A percentile compares a stretch with the other conserved stretches of the same genome.
These are phyloP conservation scores for Mortierella sp. DNA, from an alignment of 371 early-diverging fungal species.

Conservation along the genomic window DNA sequence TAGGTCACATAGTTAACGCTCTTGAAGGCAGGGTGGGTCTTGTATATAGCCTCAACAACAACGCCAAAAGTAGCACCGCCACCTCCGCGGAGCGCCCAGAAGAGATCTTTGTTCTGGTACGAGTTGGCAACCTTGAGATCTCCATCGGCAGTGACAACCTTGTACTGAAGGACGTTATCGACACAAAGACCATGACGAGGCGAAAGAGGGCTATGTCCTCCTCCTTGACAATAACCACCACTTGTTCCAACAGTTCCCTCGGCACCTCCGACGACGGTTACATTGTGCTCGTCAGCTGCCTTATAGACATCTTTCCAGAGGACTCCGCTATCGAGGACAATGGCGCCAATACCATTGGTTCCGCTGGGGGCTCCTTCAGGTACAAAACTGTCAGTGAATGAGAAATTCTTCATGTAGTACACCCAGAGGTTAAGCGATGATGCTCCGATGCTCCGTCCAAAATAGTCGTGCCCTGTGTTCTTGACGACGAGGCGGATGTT, in stretches of 20 bases:
- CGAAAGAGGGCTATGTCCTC: slow-evolving; percentile 54
- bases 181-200: slow-evolving; percentile 59
- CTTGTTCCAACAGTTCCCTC: slow-evolving; percentile 37
- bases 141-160: slow-evolving; percentile 61
- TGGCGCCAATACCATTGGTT: slow-evolving; percentile 8
- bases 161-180: slow-evolving; percentile 62
- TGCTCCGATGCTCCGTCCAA: slow-evolving; percentile 59
- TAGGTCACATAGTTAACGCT: slow-evolving; percentile 22
- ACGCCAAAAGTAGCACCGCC: slow-evolving; percentile 63
- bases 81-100: slow-evolving; percentile 71
- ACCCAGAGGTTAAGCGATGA: slow-evolving; percentile 61
- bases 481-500: slow-evolving; percentile 61
- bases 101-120: slow-evolving; percentile 60
- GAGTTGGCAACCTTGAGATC: slow-evolving; percentile 54
- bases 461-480: slow-evolving; percentile 64
- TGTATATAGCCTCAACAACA: slow-evolving; percentile 44
- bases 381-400: slow-evolving; percentile 24
- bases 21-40: slow-evolving; percentile 38
- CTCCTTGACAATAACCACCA: slow-evolving; percentile 56
- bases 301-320: slow-evolving; percentile 38
- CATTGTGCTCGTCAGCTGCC: slow-evolving; percentile 16
- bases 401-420: slow-evolving; percentile 51
- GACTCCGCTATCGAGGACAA: slow-evolving; percentile 30
- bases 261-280: slow-evolving; percentile 50
- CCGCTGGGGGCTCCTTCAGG: slow-evolving; percentile 21